phyloP scores from a whole-genome alignment of 2,329 filamentous ascomycete genomes.

The Neurospora sp. region DNA sequence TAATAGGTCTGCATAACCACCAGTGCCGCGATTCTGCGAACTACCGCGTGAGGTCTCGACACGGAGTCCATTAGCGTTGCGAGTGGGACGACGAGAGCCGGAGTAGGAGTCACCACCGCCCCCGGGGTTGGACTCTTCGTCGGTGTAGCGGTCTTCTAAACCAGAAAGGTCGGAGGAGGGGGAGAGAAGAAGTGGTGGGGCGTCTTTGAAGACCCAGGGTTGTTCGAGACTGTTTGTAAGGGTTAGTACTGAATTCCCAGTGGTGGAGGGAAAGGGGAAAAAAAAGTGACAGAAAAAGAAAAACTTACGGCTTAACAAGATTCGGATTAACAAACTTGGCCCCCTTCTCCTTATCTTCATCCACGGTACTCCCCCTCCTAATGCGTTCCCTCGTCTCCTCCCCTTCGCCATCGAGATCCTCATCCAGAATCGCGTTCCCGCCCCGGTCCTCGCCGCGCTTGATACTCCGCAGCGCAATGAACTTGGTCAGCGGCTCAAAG shows the following conservation, averaged over 20 bases:
- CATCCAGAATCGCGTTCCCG: conserved; percentile 33
- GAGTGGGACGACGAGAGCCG: background rate
- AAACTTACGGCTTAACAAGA: conserved; percentile 54
- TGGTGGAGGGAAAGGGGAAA: background rate
- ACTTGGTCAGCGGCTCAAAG: conserved; percentile 82
- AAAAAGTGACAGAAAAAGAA: background rate
- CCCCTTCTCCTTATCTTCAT: conserved; percentile 62
- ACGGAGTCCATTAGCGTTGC: background rate
- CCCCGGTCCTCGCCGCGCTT: conserved; percentile 48
- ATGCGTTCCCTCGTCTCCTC: conserved; percentile 30
- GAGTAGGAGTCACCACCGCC: background rate
- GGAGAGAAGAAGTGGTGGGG: conserved; percentile 33
- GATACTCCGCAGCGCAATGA: conserved; percentile 85
- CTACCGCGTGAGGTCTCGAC: background rate
- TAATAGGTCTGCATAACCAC: background rate
- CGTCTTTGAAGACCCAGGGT: conserved; percentile 57
- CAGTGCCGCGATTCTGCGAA: background rate
- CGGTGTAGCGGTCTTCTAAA: background rate
- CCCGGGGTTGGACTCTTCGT: background rate
- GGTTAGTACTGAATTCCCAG: background rate
- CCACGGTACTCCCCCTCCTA: conserved; percentile 53
- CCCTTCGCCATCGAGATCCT: conserved; percentile 25
- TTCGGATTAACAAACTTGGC: conserved; percentile 68
- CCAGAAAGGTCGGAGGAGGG: background rate
- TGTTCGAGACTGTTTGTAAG: conserved; percentile 45